phyloP scores from a whole-genome alignment of 2,329 filamentous ascomycete genomes.

The Neofusicoccum cordaticola region DNA sequence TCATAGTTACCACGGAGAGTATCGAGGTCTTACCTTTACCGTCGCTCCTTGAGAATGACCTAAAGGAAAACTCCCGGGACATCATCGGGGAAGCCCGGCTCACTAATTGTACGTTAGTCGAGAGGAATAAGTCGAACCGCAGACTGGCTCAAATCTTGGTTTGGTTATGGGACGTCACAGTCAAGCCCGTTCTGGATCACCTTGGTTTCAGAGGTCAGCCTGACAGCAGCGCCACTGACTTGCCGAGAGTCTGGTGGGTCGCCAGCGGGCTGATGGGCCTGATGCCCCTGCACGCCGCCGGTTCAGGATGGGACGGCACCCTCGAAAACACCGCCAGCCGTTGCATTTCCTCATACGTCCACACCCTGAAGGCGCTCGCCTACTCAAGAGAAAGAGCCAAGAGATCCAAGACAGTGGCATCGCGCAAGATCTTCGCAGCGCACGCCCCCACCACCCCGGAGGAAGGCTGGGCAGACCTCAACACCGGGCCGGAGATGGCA shows the following conservation, averaged over 20 bases:
- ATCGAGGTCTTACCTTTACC: slow-evolving; percentile 10
- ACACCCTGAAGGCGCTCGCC: slow-evolving; percentile 11
- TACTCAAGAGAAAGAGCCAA: slow-evolving; percentile 7
- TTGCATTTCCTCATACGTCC: slow-evolving; percentile 10
- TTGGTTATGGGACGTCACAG: background rate
- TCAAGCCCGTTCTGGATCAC: background rate
- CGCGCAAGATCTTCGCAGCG: background rate
- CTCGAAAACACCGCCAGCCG: slow-evolving; percentile 8
- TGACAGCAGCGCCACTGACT: background rate
- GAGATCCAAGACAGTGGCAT: background rate
- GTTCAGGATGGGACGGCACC: slow-evolving; percentile 1
- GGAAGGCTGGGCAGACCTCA: background rate
- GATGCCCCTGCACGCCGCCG: slow-evolving; percentile 19
- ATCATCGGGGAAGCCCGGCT: background rate
- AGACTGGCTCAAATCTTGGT: background rate
- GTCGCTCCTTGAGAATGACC: background rate
- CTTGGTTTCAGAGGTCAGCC: background rate
- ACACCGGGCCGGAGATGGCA: background rate
- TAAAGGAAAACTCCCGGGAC: background rate
- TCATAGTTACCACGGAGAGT: slow-evolving; percentile 17
- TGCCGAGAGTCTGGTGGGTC: slow-evolving; percentile 11
- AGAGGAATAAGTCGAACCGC: background rate
- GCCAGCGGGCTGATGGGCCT: slow-evolving; percentile 14
- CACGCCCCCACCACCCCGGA: background rate
- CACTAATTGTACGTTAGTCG: background rate